Evolutionary conservation across 2,329 filamentous ascomycete genomes (phyloP).

Genomic region (Hymenoscyphus salicellus): DNA sequence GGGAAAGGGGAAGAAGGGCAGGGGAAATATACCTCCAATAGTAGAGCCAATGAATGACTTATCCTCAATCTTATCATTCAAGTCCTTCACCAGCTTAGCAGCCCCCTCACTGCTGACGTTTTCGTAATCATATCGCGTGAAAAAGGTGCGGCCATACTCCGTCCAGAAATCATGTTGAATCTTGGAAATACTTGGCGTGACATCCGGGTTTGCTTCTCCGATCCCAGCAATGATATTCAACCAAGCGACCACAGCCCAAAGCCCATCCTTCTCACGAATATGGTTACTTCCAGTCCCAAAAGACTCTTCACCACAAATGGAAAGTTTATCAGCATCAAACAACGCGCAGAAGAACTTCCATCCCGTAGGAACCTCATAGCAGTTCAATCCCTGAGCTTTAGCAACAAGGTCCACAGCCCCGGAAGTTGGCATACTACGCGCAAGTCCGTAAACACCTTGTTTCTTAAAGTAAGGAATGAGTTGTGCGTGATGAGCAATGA

Average conservation of each 20-base stretch:
- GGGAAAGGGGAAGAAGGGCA: constrained; percentile 21
- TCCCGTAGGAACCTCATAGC: constrained; percentile 95
- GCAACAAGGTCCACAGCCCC: constrained; percentile 94
- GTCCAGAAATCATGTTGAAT: constrained; percentile 98
- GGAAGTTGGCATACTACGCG: constrained; percentile 95
- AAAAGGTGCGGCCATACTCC: constrained; percentile 95
- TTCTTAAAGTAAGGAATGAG: constrained; percentile 98
- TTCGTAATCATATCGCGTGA: constrained; percentile 98
- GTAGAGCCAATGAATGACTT: constrained; percentile 75
- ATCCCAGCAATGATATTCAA: constrained; percentile 97
- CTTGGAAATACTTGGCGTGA: constrained; percentile 87
- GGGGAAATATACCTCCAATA: constrained; percentile 57
- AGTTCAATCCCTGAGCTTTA: constrained; percentile 84
- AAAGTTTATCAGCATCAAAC: constrained; percentile 91
- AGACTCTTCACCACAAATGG: constrained; percentile 97
- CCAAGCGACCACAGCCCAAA: constrained; percentile 98
- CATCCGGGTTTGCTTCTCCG: constrained; percentile 73
- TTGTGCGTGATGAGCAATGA: constrained; percentile 94
- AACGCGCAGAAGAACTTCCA: constrained; percentile 99
- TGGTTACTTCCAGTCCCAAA: constrained; percentile 98
- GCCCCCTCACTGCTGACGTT: constrained; percentile 88
- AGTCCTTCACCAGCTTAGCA: constrained; percentile 80
- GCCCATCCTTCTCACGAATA: constrained; percentile 97
- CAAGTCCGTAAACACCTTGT: constrained; percentile 91
- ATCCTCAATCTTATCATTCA: constrained; percentile 75